phyloP scores from a whole-genome alignment of 768 basidiomycete genomes.

The Wakefieldia striispora region DNA sequence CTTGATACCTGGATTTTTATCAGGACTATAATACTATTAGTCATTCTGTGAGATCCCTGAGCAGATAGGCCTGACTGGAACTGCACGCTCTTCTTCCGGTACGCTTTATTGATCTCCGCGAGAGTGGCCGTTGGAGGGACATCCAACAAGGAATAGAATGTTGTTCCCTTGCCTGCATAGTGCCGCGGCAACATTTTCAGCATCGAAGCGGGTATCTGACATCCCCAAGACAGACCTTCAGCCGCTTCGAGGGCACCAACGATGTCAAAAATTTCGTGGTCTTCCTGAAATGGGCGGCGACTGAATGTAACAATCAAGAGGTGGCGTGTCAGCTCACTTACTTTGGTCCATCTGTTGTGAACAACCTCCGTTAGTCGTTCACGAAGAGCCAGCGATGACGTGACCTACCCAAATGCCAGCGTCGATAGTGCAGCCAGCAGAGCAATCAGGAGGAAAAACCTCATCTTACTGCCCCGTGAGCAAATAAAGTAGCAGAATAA shows the following conservation, averaged over 20 bases:
- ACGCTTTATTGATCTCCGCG: conserved; percentile 82
- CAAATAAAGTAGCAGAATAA: neutral
- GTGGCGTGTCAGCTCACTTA: conserved; percentile 23
- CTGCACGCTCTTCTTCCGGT: conserved; percentile 85
- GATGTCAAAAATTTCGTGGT: conserved; percentile 95
- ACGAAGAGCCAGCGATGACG: neutral
- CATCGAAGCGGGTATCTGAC: neutral
- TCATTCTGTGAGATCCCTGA: neutral
- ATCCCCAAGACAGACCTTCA: conserved; percentile 54
- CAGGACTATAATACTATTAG: conserved; percentile 57
- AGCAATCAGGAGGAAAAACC: conserved; percentile 42
- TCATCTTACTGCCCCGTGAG: conserved; percentile 41
- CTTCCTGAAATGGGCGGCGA: conserved; percentile 52
- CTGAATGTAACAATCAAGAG: conserved; percentile 5
- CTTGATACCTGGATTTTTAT: conserved; percentile 89
- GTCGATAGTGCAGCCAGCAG: conserved; percentile 53
- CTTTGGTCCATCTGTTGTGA: conserved; percentile 68
- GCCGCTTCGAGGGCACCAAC: conserved; percentile 75
- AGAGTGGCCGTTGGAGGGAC: conserved; percentile 71
- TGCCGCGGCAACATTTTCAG: conserved; percentile 1
- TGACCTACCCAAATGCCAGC: conserved; percentile 57
- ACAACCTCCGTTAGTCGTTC: conserved; percentile 1
- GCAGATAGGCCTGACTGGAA: conserved; percentile 68
- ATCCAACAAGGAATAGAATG: conserved; percentile 93
- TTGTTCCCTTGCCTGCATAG: conserved; percentile 73